phyloP scores from a whole-genome alignment of 2,329 filamentous ascomycete genomes.

The Cyphellophora europaea region DNA sequence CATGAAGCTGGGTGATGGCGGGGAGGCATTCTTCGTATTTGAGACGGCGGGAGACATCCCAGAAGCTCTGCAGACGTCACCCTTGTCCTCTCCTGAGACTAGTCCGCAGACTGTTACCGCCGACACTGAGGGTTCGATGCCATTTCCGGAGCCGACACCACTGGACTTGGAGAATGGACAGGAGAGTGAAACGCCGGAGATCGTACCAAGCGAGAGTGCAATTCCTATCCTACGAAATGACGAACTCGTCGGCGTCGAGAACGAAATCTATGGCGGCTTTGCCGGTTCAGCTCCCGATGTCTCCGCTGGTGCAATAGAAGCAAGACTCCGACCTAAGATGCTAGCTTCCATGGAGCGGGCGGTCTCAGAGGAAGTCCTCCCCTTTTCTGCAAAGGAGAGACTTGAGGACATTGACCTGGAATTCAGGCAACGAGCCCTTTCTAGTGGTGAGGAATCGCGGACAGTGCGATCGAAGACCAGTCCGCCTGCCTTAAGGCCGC shows the following conservation, averaged over 20 bases:
- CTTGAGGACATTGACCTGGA: constrained; percentile 13
- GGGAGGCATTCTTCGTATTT: constrained; percentile 98
- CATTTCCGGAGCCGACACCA: constrained; percentile 41
- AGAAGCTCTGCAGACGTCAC: constrained; percentile 88
- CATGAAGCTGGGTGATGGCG: constrained; percentile 96
- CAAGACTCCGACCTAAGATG: neutral
- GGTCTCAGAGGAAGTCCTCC: constrained; percentile 45
- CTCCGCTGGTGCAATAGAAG: neutral
- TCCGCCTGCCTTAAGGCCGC: constrained; percentile 60
- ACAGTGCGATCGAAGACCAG: constrained; percentile 53
- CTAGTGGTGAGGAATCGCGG: constrained; percentile 8
- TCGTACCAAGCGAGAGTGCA: constrained; percentile 1
- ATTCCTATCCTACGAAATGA: constrained; percentile 10
- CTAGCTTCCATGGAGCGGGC: constrained; percentile 37
- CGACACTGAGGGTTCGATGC: constrained; percentile 20
- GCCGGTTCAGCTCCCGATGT: constrained; percentile 9
- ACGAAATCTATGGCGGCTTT: constrained; percentile 6
- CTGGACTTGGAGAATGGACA: constrained; percentile 31
- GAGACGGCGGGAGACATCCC: constrained; percentile 88
- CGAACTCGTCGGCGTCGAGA: neutral
- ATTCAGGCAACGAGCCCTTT: constrained; percentile 7
- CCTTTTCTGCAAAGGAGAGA: constrained; percentile 28
- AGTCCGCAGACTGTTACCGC: constrained; percentile 48
- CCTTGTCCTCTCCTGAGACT: constrained; percentile 77
- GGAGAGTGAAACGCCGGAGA: constrained; percentile 11